Conservation (phyloP, 257 asterid genomes). For the Capsicum pubescens region DNA sequence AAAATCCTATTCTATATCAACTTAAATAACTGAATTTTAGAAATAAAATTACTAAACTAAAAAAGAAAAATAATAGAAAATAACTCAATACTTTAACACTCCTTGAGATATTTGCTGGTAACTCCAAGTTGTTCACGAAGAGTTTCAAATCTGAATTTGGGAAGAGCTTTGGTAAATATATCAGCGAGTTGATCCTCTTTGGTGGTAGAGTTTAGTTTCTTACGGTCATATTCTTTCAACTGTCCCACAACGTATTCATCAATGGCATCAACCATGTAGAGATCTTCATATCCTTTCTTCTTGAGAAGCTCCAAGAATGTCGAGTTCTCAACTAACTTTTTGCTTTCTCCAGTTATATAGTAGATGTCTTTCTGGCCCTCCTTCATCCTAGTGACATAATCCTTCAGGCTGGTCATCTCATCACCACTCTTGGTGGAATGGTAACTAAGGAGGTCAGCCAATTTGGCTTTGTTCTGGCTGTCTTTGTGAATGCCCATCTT, state of each 20-base stretch:
- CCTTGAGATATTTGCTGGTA: no score
- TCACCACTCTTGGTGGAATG: conserved; percentile 79
- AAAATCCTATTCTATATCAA: no score
- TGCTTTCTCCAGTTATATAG: no score
- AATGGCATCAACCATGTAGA: conserved; percentile 79
- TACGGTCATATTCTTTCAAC: conserved; percentile 73
- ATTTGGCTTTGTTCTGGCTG: conserved; percentile 69
- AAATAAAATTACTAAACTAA: no score
- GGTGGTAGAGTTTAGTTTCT: conserved; percentile 74
- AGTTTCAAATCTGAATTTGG: no score
- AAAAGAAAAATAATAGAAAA: no score
- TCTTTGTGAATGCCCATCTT: conserved; percentile 81
- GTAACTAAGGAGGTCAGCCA: conserved; percentile 70
- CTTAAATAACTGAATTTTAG: no score
- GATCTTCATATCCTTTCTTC: conserved; percentile 78
- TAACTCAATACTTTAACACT: no score
- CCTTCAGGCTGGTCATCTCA: conserved; percentile 74
- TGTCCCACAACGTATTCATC: conserved; percentile 81
- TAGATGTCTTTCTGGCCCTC: no score
- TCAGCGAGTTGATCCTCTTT: conserved; percentile 47
- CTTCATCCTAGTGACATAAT: conserved; percentile 41
- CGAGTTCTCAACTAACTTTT: conserved; percentile 48
- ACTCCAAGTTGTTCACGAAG: no score
- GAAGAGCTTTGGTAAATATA: no score
- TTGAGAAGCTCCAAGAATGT: conserved; percentile 80